These are phyloP conservation scores for Neofusicoccum cordaticola DNA, from an alignment of 2,329 filamentous ascomycete species.

Conservation along the genomic window DNA sequence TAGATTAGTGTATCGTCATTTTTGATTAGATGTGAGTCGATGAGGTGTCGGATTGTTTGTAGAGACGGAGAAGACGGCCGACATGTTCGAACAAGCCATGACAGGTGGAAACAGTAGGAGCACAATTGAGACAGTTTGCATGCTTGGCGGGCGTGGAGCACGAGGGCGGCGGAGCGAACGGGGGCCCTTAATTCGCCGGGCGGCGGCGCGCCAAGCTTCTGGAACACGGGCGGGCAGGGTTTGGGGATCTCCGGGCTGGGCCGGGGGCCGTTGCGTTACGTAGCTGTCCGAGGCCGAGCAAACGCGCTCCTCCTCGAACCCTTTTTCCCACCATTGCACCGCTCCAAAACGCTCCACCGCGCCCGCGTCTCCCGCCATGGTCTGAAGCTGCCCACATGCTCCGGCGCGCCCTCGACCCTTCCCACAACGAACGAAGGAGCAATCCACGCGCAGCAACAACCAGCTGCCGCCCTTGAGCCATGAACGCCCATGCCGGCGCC, in stretches of 20 bases:
- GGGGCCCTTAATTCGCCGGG: not conserved
- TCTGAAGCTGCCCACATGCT: not conserved
- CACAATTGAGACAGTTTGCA: too few relatives aligned
- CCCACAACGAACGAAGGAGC: not conserved
- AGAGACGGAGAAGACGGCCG: too few relatives aligned
- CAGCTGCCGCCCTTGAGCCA: not conserved
- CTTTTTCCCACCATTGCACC: not conserved
- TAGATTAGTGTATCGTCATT: too few relatives aligned
- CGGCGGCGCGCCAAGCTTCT: not conserved
- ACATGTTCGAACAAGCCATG: too few relatives aligned
- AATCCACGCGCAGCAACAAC: not conserved
- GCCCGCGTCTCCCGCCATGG: not conserved
- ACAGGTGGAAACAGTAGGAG: too few relatives aligned
- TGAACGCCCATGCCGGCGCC: not conserved
- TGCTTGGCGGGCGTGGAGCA: not conserved
- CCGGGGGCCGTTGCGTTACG: not conserved
- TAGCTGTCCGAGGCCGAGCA: not conserved
- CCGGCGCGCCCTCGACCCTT: not conserved
- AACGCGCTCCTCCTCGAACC: slow-evolving; percentile 2
- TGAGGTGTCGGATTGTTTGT: too few relatives aligned
- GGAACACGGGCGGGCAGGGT: not conserved
- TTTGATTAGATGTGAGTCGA: too few relatives aligned
- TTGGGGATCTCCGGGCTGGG: not conserved
- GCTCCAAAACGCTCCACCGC: not conserved
- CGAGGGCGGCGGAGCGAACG: not conserved